Percentiles rank a stretch among this genome's conserved stretches.
phyloP scores from a whole-genome alignment of 768 basidiomycete species.

The Cystofilobasidium macerans region DNA sequence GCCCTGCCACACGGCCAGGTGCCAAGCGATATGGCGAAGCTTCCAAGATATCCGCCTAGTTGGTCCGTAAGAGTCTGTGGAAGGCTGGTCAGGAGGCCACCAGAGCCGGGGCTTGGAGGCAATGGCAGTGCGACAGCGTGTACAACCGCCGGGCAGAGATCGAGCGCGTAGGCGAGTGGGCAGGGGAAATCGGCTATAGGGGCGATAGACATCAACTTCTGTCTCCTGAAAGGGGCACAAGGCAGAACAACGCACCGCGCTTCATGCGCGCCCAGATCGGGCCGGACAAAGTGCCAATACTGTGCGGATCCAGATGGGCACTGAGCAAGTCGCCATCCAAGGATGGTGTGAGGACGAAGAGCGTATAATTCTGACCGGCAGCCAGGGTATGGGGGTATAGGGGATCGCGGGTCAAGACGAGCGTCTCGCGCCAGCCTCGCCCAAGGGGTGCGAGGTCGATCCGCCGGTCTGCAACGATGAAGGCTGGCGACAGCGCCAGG shows the following conservation, averaged over 20 bases:
- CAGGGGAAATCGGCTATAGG: slow-evolving; percentile 33
- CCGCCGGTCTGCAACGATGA: slow-evolving; percentile 24
- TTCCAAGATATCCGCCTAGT: slow-evolving; percentile 31
- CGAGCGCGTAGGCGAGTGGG: slow-evolving; percentile 32
- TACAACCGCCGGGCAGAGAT: slow-evolving; percentile 33
- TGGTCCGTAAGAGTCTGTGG: slow-evolving; percentile 27
- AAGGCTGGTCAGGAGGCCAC: slow-evolving; percentile 25
- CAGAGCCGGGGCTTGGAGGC: too few species aligned
- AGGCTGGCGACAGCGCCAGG: background rate
- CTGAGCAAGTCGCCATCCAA: too few species aligned
- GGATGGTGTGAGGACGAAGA: slow-evolving; percentile 27
- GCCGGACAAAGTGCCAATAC: slow-evolving; percentile 24
- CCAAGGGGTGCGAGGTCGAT: slow-evolving; percentile 24
- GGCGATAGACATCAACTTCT: background rate
- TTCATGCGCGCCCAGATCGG: slow-evolving; percentile 38
- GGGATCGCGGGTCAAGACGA: slow-evolving; percentile 26
- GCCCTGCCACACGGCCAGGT: slow-evolving; percentile 37
- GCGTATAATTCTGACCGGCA: slow-evolving; percentile 32
- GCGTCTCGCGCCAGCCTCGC: slow-evolving; percentile 33
- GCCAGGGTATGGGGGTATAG: too few species aligned
- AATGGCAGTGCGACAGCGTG: slow-evolving; percentile 36
- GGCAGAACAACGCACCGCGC: slow-evolving; percentile 29
- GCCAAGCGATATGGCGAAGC: slow-evolving; percentile 35
- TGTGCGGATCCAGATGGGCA: too few species aligned
- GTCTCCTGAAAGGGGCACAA: background rate